Evolutionary conservation across 1,139 yeast genomes (phyloP), one percentile per base, ranked within the genome.

Genomic region (Geotrichum candidum): DNA sequence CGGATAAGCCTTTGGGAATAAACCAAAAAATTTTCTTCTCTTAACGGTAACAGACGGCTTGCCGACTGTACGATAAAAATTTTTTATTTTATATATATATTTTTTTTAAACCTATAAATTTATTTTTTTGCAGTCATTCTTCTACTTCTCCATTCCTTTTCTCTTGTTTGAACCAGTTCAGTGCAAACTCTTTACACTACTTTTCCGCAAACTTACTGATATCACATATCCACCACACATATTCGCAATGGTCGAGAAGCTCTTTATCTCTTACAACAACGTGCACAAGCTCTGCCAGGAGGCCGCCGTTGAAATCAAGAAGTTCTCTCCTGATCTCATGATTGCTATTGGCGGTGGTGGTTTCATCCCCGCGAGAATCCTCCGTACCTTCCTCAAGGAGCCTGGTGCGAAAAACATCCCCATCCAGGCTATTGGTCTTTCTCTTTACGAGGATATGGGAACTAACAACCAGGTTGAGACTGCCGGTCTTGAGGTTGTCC

Each of bases 271-370:
- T 65, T 92, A 92, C 84, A 90, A 92, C 80, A 87, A 90, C 74
- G 86, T 92, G 62, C 98, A 92, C 79, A 95, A 92, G 78, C 83
- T 91, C 68, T 92, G 97, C 76, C 96, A 91, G 77, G 86, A 87
- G 72, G 81, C 87, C 33, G 96, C 97, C 25, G 84, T 80, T 64
- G 81, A 81, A 66, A 84, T 91, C 71, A 83, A 88, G 74, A 80
- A 79, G 56, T 86, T 83, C 75, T 83, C 86, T 71, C 97, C 97
- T 35, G 94, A 89, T 75, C 80, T 90, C 67, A 90, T 92, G 77
- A 86, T 92, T 65, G 97, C 97, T 69, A 90, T 92, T 71, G 83
- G 88, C 71, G 96, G 96, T 66, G 96, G 98, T 70, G 98, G 98
- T 5, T 88, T 92, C 76, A 92, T 92, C 65, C 98, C 98, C 22